phyloP scores from a whole-genome alignment of 1,284 basidiomycete genomes.

The Leccinum pseudoinsigne region DNA sequence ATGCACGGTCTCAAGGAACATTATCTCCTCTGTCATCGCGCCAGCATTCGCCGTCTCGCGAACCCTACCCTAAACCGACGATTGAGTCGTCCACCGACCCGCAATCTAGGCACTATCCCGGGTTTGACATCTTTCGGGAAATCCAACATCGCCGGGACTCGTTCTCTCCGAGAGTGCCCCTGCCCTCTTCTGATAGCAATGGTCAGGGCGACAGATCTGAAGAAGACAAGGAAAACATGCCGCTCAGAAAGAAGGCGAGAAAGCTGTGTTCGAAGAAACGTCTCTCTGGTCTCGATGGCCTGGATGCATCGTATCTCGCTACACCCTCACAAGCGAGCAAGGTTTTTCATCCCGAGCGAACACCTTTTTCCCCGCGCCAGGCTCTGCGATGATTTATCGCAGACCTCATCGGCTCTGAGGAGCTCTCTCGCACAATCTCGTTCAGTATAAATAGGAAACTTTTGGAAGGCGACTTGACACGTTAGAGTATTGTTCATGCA shows the following conservation, averaged over 20 bases:
- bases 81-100: slow-evolving; percentile 46
- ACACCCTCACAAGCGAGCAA: slow-evolving; percentile 13
- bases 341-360: slow-evolving; percentile 11
- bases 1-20: slow-evolving; percentile 10
- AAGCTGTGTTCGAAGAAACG: slow-evolving; percentile 34
- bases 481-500: slow-evolving; percentile 7
- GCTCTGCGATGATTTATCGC: slow-evolving; percentile 21
- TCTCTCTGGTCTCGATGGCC: slow-evolving; percentile 12
- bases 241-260: slow-evolving; percentile 42
- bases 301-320: slow-evolving; percentile 20
- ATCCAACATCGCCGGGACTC: slow-evolving; percentile 36
- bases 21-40: slow-evolving; percentile 19
- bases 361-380: slow-evolving; percentile 20
- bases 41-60: slow-evolving; percentile 20
- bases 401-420: background rate
- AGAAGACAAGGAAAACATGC: slow-evolving; percentile 58
- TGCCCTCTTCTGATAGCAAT: slow-evolving; percentile 13
- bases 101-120: slow-evolving; percentile 70
- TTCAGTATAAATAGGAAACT: background rate
- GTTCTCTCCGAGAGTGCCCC: background rate
- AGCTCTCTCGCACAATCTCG: background rate
- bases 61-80: slow-evolving; percentile 35
- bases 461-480: slow-evolving; percentile 1
- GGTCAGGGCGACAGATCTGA: slow-evolving; percentile 27
- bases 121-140: slow-evolving; percentile 65